Base-by-base conservation (phyloP, 805 yeast genomes). In the Sugiyamaella boreocaroliniensis region DNA sequence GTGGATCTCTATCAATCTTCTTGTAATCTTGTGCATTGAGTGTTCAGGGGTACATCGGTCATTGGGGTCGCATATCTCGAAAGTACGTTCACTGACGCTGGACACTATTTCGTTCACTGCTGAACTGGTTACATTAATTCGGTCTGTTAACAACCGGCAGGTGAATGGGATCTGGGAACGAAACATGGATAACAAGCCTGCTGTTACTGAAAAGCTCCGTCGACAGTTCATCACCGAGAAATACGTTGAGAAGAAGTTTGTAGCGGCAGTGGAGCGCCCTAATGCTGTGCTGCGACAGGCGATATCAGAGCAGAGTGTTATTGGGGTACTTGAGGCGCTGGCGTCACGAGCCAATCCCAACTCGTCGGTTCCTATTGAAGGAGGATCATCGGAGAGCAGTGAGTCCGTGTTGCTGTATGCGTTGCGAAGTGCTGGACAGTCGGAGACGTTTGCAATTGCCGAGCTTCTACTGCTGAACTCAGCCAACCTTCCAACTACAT, bases 41-140 rank as follows among this genome's bases (percentile, higher is more conserved):
- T 90, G 98, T 62, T 82, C 96, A 0, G 89, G 95, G 0, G 82
- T 83, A n/a, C 97, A 90, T 67, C 74, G 97, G 51, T 82, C 88
- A 18, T 68, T 92, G 64, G 97, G 97, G 0, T 76, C 95, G 0
- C 89, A 85, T 58, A 76, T 89, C 4, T 79, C 93, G 6, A 88
- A 85, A 64, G 80, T 90, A 3, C 75, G 87, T 57, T 87, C 96
- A 0, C 71, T 90, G 50, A 83, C 80, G n/a, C 71, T 87, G 45
- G 97, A 90, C 64, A 77, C 78, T 29, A 68, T 66, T 5, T 67
- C 76, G 1, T 78, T 83, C 60, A 78, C 81, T 2, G 72, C 73
- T 12, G 97, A 89, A 59, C 64, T 79, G 4, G 70, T 77, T 14
- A 74, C 77, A 11, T 71, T 89, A 15, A 71, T 90, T 51, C 70